These are phyloP conservation scores for Globisporangium takayamanum DNA, from an alignment of 352 stramenopile species.

Conservation along the genomic window DNA sequence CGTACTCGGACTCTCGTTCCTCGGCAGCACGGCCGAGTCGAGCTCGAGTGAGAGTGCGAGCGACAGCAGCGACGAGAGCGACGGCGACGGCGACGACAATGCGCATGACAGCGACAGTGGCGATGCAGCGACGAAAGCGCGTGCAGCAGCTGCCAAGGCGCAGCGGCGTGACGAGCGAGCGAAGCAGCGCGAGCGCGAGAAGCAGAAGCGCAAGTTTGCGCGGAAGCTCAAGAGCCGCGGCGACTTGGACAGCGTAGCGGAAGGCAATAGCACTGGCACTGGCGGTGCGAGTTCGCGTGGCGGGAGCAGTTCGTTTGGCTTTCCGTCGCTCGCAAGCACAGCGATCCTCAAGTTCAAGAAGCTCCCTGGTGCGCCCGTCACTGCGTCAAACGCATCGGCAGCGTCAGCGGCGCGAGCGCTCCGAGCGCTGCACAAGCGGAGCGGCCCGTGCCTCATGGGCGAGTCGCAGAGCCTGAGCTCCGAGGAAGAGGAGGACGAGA, in stretches of 20 bases:
- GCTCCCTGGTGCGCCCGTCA: neutral
- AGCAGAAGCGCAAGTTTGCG: slow-evolving; percentile 12
- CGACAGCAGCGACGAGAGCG: slow-evolving; percentile 3
- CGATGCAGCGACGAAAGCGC: neutral
- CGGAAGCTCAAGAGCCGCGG: slow-evolving; percentile 15
- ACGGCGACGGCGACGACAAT: neutral
- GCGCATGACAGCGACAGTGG: neutral
- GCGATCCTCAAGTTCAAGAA: slow-evolving; percentile 18
- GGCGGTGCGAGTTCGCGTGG: neutral
- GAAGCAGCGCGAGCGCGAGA: slow-evolving; percentile 9
- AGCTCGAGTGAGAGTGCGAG: neutral
- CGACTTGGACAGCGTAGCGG: slow-evolving; percentile 3
- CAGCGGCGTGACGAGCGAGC: neutral
- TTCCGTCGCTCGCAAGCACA: slow-evolving; percentile 15
- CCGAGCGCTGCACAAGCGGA: slow-evolving; percentile 11
- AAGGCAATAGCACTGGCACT: neutral
- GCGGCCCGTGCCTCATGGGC: slow-evolving; percentile 15
- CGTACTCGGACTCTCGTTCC: slow-evolving; percentile 13
- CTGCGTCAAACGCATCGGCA: neutral
- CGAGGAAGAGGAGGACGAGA: slow-evolving; percentile 14
- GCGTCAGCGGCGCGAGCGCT: slow-evolving; percentile 1
- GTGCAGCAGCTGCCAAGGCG: neutral
- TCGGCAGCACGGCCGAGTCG: neutral
- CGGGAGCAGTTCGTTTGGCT: neutral
- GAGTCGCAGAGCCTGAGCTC: slow-evolving; percentile 19